Base-by-base conservation (phyloP, 768 basidiomycete genomes). In the Naganishia kalamii region DNA sequence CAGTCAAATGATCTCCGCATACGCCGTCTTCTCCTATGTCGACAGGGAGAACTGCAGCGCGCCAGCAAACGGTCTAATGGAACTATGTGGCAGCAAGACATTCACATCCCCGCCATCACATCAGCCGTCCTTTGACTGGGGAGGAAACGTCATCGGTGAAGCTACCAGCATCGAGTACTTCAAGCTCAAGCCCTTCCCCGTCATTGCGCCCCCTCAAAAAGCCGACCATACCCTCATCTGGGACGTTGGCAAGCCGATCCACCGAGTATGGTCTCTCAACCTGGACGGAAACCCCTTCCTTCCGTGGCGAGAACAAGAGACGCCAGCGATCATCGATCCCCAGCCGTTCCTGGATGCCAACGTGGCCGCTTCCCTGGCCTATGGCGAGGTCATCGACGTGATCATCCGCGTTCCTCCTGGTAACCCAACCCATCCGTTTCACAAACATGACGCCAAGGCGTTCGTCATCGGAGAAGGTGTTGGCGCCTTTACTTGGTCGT, bases 371-470 rank as follows among this genome's bases (percentile, higher is more conserved):
- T 17, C 47, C n/a, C 47, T 66, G 10, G 27, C 47, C 11, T 51
- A 61, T 15, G 65, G 65, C 19, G 47, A 47, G 25, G 65, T 66
- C 21, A 60, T 66, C 10, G 65, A 66, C 29, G 60, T 66, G 27
- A 37, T 66, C 25, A 29, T 66, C 65, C 48, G 48, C 25, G 51
- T 66, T 40, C 60, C 65, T 5, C 37, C 48, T 25, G 59, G 59
- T 25, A 60, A 66, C 25, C 65, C 65, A 30, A 50, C 59, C 1
- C 65, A 66, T 37, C 64, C 64, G 7, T 65, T 65, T 25, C 64
- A 65, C 47, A 65, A 65, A 37, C 64, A 65, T 29, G 64, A 65
- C 19, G 52, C 52, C 12, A 65, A 65, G 11, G 48, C 62, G 27
- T 48, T 46, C 47, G 46, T 51, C 27, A 65, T 65, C 37, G 64